Conservation (phyloP, 306 rosid species). For the Trifolium dubium region DNA sequence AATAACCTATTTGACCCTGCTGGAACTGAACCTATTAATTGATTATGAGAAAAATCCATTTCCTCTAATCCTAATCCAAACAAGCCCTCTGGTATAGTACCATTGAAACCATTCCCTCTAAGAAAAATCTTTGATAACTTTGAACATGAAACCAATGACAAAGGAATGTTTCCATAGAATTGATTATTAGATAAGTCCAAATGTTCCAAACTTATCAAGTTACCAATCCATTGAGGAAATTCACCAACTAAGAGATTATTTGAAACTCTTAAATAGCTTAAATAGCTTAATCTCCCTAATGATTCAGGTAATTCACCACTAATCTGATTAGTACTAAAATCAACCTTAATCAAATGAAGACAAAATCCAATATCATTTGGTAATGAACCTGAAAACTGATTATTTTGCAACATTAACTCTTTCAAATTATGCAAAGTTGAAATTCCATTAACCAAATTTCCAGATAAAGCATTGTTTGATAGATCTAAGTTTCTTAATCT, state of each 20-base stretch:
- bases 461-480: slow-evolving; percentile 72
- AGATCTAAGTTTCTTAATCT: slow-evolving; percentile 80
- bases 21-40: slow-evolving; percentile 67
- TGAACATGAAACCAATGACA: slow-evolving; percentile 57
- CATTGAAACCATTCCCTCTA: slow-evolving; percentile 63
- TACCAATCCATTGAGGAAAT: slow-evolving; percentile 77
- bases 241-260: slow-evolving; percentile 58
- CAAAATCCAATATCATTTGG: slow-evolving; percentile 79
- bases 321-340: slow-evolving; percentile 65
- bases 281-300: slow-evolving; percentile 50
- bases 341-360: slow-evolving; percentile 63
- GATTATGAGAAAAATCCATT: slow-evolving; percentile 69
- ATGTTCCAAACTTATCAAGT: slow-evolving; percentile 57
- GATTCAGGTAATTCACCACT: slow-evolving; percentile 60
- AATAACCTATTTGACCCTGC: slow-evolving; percentile 62
- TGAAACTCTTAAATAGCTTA: slow-evolving; percentile 52
- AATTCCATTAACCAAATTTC: slow-evolving; percentile 61
- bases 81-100: slow-evolving; percentile 75
- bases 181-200: slow-evolving; percentile 71
- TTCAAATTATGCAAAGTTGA: slow-evolving; percentile 74
- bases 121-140: slow-evolving; percentile 56
- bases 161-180: slow-evolving; percentile 65
- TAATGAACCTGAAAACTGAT: slow-evolving; percentile 72
- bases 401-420: slow-evolving; percentile 55
- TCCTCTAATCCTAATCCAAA: slow-evolving; percentile 76